phyloP scores from a whole-genome alignment of 2,329 filamentous ascomycete genomes.

The Verticillium nubilum region DNA sequence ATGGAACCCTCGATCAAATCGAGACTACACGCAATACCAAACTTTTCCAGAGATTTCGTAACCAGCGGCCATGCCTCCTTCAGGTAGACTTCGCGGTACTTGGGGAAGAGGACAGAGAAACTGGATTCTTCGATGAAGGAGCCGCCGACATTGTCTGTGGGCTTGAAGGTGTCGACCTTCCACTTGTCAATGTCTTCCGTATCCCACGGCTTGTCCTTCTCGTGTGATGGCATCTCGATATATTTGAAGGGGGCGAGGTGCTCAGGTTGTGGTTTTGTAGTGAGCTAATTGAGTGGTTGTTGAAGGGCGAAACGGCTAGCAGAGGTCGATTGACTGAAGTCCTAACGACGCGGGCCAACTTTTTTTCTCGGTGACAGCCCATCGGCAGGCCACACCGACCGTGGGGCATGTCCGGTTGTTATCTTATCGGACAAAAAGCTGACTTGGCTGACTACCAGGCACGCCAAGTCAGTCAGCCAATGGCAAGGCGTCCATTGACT shows the following conservation, averaged over 20 bases:
- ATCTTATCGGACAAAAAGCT: neutral
- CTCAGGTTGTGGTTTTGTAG: neutral
- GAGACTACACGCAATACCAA: conserved; percentile 83
- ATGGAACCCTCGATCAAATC: conserved; percentile 95
- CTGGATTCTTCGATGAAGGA: conserved; percentile 90
- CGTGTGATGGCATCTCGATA: conserved; percentile 73
- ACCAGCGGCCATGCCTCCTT: conserved; percentile 91
- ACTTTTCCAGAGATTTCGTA: conserved; percentile 79
- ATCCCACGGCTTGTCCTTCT: conserved; percentile 90
- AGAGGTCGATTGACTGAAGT: neutral
- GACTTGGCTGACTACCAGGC: neutral
- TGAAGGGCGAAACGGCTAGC: neutral
- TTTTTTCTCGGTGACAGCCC: conserved; percentile 1
- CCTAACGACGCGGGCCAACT: neutral
- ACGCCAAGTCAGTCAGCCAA: neutral
- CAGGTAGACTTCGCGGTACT: conserved; percentile 92
- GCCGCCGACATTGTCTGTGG: conserved; percentile 78
- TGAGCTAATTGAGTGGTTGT: neutral
- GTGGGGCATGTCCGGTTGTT: neutral
- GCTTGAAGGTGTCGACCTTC: conserved; percentile 83
- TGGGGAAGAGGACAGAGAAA: conserved; percentile 83
- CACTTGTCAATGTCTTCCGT: conserved; percentile 97
- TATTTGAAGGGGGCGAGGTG: neutral
- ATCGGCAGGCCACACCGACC: neutral
- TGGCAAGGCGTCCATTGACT: neutral